Evolutionary conservation across 306 rosid species (phyloP), one percentile per base, ranked within the genome.

Genomic region (Cicer bijugum): DNA sequence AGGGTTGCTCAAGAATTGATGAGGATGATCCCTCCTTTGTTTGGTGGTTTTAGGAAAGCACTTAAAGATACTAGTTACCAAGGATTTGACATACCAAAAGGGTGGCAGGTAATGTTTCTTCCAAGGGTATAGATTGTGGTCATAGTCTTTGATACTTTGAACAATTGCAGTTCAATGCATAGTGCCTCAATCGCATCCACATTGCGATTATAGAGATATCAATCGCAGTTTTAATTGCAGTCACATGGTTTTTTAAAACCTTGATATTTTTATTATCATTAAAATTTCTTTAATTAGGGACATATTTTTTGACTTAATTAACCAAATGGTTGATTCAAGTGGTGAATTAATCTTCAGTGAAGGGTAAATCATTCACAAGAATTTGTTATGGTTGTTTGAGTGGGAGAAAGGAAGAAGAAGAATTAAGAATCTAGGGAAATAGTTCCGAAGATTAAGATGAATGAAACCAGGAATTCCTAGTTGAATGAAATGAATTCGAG

Each of bases 41-140:
- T 87, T 75, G 88, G 88, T 6, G 57, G 67, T 35, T 87, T 84
- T 38, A 82, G 86, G 39, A 84, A 75, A 82, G 73, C 84, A 70
- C 74, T 82, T 60, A 74, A 80, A 71, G 85, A 82, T 79, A 82
- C 62, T 35, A 66, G 72, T 65, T 84, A 47, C 5, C 55, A 71
- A 74, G 88, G 88, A 20, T 87, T 82, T 67, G 86, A 77, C 68
- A 86, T 84, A 50, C 90, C 86, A 42, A 82, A 82, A 73, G 90
- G 88, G 67, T 87, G 86, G 90, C 85, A 77, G 88, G 90, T 12
- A n/a, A 33, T 7, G 10, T 23, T 57, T 57, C 6, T 10, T 20
- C 7, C 7, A 9, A 11, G n/a, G 14, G 9, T 20, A 4, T 20
- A 56, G 23, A 9, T 9, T n/a, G 3, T 8, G 15, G 20, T 50